Percentiles rank a stretch among this genome's conserved stretches.
These are phyloP conservation scores for Tetragonia tetragonoides DNA, from an alignment of 148 eudicot genomes.

Conservation along the genomic window DNA sequence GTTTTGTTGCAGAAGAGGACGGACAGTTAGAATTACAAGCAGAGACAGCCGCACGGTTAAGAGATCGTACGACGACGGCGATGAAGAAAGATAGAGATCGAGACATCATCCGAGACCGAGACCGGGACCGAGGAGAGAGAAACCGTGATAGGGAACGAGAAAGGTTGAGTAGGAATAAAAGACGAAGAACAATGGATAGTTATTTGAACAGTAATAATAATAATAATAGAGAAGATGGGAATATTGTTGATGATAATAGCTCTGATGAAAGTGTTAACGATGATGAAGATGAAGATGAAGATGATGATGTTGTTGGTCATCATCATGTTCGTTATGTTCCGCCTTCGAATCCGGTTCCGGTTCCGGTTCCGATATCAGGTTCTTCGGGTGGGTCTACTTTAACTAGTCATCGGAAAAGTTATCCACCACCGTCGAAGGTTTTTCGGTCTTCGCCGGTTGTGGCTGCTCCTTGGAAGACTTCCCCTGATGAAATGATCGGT, in stretches of 20 bases:
- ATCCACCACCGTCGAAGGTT: constrained; percentile 55
- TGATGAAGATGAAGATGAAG: constrained; percentile 72
- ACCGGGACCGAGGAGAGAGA: constrained; percentile 50
- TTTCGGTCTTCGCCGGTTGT: constrained; percentile 37
- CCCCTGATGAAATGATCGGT: constrained; percentile 80
- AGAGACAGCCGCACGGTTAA: constrained; percentile 51
- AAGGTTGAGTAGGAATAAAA: constrained; percentile 46
- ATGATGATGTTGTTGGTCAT: constrained; percentile 33
- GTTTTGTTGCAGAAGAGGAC: constrained; percentile 66
- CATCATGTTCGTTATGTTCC: constrained; percentile 36
- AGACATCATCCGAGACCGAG: constrained; percentile 19
- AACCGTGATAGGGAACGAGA: constrained; percentile 46
- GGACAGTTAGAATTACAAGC: constrained; percentile 44
- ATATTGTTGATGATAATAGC: constrained; percentile 47
- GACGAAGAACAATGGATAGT: constrained; percentile 49
- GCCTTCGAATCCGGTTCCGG: constrained; percentile 41
- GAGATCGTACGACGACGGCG: constrained; percentile 49
- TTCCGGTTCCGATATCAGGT: constrained; percentile 13
- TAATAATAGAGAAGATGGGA: constrained; percentile 36
- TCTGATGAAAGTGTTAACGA: constrained; percentile 81
- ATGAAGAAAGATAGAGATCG: constrained; percentile 17
- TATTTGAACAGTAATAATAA: constrained; percentile 35
- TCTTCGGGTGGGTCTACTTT: constrained; percentile 29
- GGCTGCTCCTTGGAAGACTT: constrained; percentile 65
- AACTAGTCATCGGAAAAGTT: constrained; percentile 59